Evolutionary conservation across 306 rosid genomes (phyloP).

Genomic region (Quercus cerris): DNA sequence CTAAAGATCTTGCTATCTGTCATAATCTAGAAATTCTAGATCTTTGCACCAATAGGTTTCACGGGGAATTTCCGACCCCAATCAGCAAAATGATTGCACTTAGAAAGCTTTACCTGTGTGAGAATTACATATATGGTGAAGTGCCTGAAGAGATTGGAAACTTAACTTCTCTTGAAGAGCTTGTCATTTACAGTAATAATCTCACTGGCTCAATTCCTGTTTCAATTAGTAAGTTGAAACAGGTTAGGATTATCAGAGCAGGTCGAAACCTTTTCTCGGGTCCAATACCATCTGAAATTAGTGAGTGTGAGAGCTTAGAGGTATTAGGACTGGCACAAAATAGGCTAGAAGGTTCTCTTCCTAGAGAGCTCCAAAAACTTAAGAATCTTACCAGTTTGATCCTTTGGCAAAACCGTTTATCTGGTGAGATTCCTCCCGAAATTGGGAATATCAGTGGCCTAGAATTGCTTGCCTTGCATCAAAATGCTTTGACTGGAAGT

Average conservation of each 20-base stretch:
- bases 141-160: slow-evolving; percentile 52
- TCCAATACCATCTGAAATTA: slow-evolving; percentile 46
- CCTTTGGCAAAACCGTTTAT: slow-evolving; percentile 61
- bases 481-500: slow-evolving; percentile 45
- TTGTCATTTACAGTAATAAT: slow-evolving; percentile 66
- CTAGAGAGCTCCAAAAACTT: slow-evolving; percentile 57
- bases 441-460: slow-evolving; percentile 58
- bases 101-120: slow-evolving; percentile 64
- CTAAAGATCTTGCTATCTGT: slow-evolving; percentile 44
- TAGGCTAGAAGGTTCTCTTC: slow-evolving; percentile 59
- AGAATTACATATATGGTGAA: slow-evolving; percentile 57
- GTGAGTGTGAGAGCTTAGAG: slow-evolving; percentile 61
- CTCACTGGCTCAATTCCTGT: slow-evolving; percentile 61
- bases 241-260: slow-evolving; percentile 59
- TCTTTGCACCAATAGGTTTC: slow-evolving; percentile 77
- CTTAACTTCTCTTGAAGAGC: slow-evolving; percentile 55
- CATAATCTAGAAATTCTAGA: slow-evolving; percentile 55
- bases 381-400: slow-evolving; percentile 58
- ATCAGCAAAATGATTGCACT: slow-evolving; percentile 44
- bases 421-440: slow-evolving; percentile 68
- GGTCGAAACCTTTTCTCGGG: slow-evolving; percentile 61
- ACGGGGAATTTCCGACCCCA: slow-evolving; percentile 43
- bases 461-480: slow-evolving; percentile 63
- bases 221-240: slow-evolving; percentile 52
- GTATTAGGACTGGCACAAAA: slow-evolving; percentile 71